Percentiles rank a stretch among this genome's conserved stretches.
Conservation (phyloP, 768 basidiomycete genomes). For the Omphalotus guepiniiformis region DNA sequence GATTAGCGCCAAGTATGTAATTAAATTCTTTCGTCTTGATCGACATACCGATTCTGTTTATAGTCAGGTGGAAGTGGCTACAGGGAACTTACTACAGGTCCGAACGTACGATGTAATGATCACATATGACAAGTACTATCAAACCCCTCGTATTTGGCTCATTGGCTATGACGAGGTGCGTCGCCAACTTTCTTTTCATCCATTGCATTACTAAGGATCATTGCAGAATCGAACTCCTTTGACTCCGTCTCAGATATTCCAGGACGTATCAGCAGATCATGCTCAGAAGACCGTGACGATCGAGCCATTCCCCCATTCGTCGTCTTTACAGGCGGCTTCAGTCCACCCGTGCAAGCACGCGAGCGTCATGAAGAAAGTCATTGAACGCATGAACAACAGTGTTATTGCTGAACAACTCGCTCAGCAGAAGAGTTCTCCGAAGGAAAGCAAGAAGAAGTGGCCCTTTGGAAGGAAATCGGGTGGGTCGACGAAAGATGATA, state of each 20-base stretch:
- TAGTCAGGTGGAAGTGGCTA: conserved; percentile 63
- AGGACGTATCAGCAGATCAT: conserved; percentile 96
- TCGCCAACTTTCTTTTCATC: neutral
- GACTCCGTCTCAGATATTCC: conserved; percentile 88
- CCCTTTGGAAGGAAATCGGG: conserved; percentile 73
- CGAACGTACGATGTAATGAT: conserved; percentile 99
- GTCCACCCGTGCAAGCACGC: conserved; percentile 99
- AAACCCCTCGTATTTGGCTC: conserved; percentile 97
- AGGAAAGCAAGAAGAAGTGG: conserved; percentile 76
- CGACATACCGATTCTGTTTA: conserved; percentile 2
- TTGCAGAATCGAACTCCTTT: conserved; percentile 81
- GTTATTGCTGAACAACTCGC: conserved; percentile 81
- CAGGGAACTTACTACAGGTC: conserved; percentile 87
- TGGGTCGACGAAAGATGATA: conserved; percentile 52
- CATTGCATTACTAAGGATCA: conserved; percentile 10
- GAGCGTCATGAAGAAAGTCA: conserved; percentile 99
- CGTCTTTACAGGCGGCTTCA: conserved; percentile 79
- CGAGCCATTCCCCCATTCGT: conserved; percentile 94
- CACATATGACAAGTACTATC: conserved; percentile 99
- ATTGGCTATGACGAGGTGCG: conserved; percentile 93
- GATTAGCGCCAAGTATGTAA: conserved; percentile 47
- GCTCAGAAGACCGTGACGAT: conserved; percentile 99
- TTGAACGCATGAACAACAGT: conserved; percentile 94
- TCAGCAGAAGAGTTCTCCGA: conserved; percentile 44
- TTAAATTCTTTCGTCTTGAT: neutral